Percentiles rank a stretch among this genome's conserved stretches.
phyloP scores from a whole-genome alignment of 1,139 yeast species.

The Yamadazyma buinensis region DNA sequence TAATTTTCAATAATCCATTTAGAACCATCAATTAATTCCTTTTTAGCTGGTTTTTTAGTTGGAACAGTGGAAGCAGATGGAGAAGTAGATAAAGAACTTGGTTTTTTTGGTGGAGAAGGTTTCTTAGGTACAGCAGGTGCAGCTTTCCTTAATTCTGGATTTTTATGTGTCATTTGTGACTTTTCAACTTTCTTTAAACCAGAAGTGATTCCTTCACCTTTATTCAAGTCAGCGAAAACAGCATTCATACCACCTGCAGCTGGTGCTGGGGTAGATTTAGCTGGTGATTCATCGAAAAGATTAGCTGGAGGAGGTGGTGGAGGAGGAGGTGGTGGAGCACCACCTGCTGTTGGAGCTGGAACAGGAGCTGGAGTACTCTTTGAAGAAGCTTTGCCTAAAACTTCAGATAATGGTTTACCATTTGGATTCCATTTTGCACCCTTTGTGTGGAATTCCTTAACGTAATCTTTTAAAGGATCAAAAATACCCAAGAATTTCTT shows the following conservation, averaged over 20 bases:
- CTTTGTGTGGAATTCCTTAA: constrained; percentile 71
- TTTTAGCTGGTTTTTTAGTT: constrained; percentile 60
- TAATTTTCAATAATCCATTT: constrained; percentile 84
- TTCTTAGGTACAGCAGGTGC: constrained; percentile 40
- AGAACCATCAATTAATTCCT: constrained; percentile 78
- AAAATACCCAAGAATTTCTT: constrained; percentile 58
- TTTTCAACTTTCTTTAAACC: constrained; percentile 89
- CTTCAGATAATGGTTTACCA: constrained; percentile 46
- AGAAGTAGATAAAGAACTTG: constrained; percentile 48
- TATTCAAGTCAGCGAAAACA: constrained; percentile 85
- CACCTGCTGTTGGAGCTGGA: constrained; percentile 20
- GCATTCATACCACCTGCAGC: constrained; percentile 68
- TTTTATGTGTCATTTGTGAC: constrained; percentile 92
- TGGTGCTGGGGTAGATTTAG: constrained; percentile 18
- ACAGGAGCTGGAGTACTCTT: constrained; percentile 22
- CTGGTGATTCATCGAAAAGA: constrained; percentile 43
- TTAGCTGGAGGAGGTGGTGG: constrained; percentile 69
- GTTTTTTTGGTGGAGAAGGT: constrained; percentile 73
- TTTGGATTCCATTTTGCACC: constrained; percentile 76
- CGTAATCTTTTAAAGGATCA: constrained; percentile 67
- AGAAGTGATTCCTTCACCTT: constrained; percentile 80
- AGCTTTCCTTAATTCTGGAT: constrained; percentile 69
- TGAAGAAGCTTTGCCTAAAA: constrained; percentile 17
- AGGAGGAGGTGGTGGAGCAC: constrained; percentile 70
- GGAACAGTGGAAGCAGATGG: constrained; percentile 20